A percentile compares a stretch with the other conserved stretches of the same genome.
Evolutionary conservation across 371 early-diverging fungal genomes (phyloP).

Genomic region (Mucor sp.): DNA sequence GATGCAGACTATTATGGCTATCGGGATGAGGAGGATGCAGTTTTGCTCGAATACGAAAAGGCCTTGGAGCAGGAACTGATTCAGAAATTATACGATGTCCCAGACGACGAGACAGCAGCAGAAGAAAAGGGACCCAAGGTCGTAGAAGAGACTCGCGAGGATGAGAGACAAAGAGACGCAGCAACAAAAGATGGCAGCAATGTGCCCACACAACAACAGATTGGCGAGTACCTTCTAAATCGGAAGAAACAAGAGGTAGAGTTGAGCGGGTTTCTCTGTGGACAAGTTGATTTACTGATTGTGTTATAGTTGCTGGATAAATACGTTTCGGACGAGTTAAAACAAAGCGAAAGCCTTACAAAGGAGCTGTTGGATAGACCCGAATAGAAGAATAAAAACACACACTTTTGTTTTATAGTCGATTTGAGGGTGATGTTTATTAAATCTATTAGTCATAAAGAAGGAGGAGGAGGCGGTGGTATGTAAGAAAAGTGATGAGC

Average conservation of each 20-base stretch:
- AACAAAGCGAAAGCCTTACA: slow-evolving; percentile 37
- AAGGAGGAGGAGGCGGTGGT: too few species aligned
- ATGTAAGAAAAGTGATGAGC: not conserved
- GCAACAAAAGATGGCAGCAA: slow-evolving; percentile 16
- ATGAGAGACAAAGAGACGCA: slow-evolving; percentile 21
- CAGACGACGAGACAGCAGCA: slow-evolving; percentile 35
- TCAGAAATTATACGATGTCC: slow-evolving; percentile 32
- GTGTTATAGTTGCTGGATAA: slow-evolving; percentile 33
- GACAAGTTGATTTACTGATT: too few species aligned
- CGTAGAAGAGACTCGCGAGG: slow-evolving; percentile 16
- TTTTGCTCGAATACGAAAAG: slow-evolving; percentile 78
- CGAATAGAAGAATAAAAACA: not conserved
- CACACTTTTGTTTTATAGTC: not conserved
- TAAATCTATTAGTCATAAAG: too few species aligned
- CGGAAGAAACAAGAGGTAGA: slow-evolving; percentile 66
- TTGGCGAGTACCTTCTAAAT: slow-evolving; percentile 76
- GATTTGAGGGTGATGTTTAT: too few species aligned
- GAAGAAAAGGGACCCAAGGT: slow-evolving; percentile 18
- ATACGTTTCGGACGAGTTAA: slow-evolving; percentile 40
- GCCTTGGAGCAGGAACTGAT: slow-evolving; percentile 54
- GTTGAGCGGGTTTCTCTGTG: too few species aligned
- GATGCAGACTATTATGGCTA: slow-evolving; percentile 97
- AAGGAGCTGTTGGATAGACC: slow-evolving; percentile 10
- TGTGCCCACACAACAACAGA: slow-evolving; percentile 72
- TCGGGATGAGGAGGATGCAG: slow-evolving; percentile 90